A percentile compares a stretch with the other conserved stretches of the same genome.
Conservation (phyloP, 768 basidiomycete genomes). For the Kondoa malvinella region DNA sequence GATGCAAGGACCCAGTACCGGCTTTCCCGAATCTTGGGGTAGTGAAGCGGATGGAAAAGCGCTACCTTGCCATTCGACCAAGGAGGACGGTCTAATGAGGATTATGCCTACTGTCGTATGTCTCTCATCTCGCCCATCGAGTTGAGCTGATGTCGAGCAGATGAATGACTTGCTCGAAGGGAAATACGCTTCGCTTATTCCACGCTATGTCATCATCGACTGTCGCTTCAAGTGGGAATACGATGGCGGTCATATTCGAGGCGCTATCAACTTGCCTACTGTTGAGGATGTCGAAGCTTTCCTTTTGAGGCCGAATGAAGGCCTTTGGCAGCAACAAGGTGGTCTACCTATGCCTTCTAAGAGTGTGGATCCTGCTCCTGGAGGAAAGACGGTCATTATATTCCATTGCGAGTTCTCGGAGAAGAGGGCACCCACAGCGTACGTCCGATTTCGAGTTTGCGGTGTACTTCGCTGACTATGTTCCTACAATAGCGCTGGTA, state of each 20-base stretch:
- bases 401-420: constrained; percentile 98
- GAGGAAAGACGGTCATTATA: constrained; percentile 61
- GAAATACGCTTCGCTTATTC: constrained; percentile 46
- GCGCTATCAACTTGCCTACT: constrained; percentile 81
- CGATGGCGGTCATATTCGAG: constrained; percentile 75
- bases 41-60: constrained; percentile 74
- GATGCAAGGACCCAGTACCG: background rate
- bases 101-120: constrained; percentile 62
- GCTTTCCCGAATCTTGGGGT: background rate
- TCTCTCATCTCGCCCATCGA: constrained; percentile 17
- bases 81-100: constrained; percentile 88
- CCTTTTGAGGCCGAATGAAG: constrained; percentile 41
- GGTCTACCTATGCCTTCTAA: constrained; percentile 35
- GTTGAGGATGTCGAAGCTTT: constrained; percentile 61
- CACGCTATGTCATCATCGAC: constrained; percentile 66
- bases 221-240: constrained; percentile 98
- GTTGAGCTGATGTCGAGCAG: constrained; percentile 35
- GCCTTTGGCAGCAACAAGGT: constrained; percentile 39
- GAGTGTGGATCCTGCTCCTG: constrained; percentile 50
- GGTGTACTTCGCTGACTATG: constrained; percentile 13
- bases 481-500: constrained; percentile 58
- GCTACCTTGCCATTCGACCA: constrained; percentile 78
- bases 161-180: constrained; percentile 64
- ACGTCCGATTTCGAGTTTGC: constrained; percentile 30
- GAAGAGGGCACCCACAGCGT: constrained; percentile 93